Percentiles rank a stretch among this genome's conserved stretches.
phyloP scores from a whole-genome alignment of 208 protist genomes.

The Leptomonas seymouri region DNA sequence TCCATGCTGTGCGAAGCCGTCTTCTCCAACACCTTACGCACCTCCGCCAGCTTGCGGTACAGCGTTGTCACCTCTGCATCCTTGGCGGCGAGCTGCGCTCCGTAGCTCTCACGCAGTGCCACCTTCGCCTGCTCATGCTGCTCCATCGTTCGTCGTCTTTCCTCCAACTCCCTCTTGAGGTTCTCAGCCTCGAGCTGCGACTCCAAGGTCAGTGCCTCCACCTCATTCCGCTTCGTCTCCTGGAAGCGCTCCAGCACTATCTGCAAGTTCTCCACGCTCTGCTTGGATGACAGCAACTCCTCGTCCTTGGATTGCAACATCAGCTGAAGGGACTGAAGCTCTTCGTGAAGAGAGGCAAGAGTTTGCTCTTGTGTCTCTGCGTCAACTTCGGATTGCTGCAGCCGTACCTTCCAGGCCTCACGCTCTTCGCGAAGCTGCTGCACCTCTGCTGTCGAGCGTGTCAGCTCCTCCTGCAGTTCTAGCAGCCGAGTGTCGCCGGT shows the following conservation, averaged over 20 bases:
- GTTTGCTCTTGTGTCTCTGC: conserved; percentile 20
- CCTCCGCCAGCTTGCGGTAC: conserved; percentile 78
- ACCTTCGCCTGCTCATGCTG: conserved; percentile 25
- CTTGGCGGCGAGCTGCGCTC: conserved; percentile 51
- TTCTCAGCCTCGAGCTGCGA: conserved; percentile 31
- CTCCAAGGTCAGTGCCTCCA: conserved; percentile 31
- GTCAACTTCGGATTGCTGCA: conserved; percentile 17
- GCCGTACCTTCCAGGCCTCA: conserved; percentile 16
- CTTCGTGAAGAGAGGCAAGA: conserved; percentile 32
- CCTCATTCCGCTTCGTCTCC: conserved; percentile 28
- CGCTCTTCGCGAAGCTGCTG: conserved; percentile 59
- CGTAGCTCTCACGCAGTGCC: conserved; percentile 3
- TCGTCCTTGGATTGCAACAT: conserved; percentile 35
- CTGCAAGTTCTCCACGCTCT: conserved; percentile 31
- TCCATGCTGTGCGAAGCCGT: conserved; percentile 64
- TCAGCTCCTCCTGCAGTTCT: conserved; percentile 37
- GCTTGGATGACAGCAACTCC: conserved; percentile 28
- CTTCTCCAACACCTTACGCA: conserved; percentile 63
- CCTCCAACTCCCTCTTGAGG: conserved; percentile 26
- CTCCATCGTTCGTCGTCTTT: neutral
- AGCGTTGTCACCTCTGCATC: conserved; percentile 68
- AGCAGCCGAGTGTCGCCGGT: conserved; percentile 32
- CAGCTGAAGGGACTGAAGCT: conserved; percentile 45
- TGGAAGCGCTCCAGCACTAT: conserved; percentile 38
- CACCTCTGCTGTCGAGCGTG: conserved; percentile 34